These are phyloP conservation scores for Vitis riparia DNA, from an alignment of 164 flowering plant genomes.

Conservation along the genomic window DNA sequence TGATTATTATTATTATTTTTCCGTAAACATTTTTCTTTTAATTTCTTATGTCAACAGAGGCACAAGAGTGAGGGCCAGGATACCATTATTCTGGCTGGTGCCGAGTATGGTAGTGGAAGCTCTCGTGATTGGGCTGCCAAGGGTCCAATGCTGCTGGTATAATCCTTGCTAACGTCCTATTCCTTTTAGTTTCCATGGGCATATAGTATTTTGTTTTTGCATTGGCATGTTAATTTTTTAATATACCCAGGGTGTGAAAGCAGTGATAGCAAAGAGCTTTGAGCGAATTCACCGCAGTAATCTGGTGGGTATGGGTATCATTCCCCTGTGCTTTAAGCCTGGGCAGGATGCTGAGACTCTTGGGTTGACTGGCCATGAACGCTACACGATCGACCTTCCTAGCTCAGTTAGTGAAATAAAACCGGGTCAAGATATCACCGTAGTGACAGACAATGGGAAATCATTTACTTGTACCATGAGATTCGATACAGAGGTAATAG, in stretches of 20 bases:
- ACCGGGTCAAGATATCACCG: constrained; percentile 80
- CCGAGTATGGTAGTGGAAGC: constrained; percentile 88
- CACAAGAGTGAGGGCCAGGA: constrained; percentile 61
- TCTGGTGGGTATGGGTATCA: constrained; percentile 84
- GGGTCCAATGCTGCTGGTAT: constrained; percentile 80
- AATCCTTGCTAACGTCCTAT: not conserved
- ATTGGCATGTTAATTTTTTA: not conserved
- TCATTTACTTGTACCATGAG: constrained; percentile 63
- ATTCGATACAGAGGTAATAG: constrained; percentile 79
- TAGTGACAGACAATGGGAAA: constrained; percentile 59
- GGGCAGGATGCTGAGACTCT: constrained; percentile 86
- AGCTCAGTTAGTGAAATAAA: constrained; percentile 53
- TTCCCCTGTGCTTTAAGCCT: constrained; percentile 76
- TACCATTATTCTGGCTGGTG: constrained; percentile 71
- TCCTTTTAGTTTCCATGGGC: not conserved
- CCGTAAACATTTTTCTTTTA: not conserved
- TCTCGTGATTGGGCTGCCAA: constrained; percentile 93
- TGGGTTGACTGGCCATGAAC: constrained; percentile 79
- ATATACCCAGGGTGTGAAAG: constrained; percentile 75
- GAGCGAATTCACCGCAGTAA: constrained; percentile 91
- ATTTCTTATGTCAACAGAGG: constrained; percentile 36
- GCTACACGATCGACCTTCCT: constrained; percentile 74
- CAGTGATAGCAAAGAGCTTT: constrained; percentile 90
- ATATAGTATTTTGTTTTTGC: not conserved
- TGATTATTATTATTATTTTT: not conserved